A percentile compares a stretch with the other conserved stretches of the same genome.
Conservation (phyloP, 228 moss, liverwort and hornwort genomes). For the Sphagnum fallax region DNA sequence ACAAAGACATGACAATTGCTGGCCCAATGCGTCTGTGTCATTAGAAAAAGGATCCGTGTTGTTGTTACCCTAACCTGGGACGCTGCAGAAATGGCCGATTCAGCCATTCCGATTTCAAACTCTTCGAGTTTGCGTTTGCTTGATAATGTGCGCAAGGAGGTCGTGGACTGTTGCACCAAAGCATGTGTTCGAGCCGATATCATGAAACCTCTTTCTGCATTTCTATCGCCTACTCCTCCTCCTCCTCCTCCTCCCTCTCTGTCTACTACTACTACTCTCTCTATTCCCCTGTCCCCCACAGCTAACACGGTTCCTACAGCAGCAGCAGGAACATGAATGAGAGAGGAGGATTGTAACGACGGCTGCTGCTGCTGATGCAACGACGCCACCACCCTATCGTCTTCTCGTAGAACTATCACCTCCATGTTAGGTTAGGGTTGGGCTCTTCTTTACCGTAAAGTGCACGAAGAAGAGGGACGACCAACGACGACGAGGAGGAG, state of each 20-base stretch:
- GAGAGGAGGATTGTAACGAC: conserved; percentile 13
- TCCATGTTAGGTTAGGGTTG: conserved; percentile 27
- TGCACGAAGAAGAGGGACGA: too few species aligned
- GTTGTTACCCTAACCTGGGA: conserved; percentile 32
- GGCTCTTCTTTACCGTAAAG: too few species aligned
- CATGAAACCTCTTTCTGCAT: conserved; percentile 77
- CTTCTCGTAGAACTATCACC: conserved; percentile 59
- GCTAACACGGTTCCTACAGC: conserved; percentile 25
- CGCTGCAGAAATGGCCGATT: conserved; percentile 58
- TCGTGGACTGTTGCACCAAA: conserved; percentile 24
- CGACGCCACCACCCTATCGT: conserved; percentile 48
- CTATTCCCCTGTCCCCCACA: conserved; percentile 43
- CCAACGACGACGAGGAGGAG: too few species aligned
- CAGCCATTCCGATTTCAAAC: conserved; percentile 78
- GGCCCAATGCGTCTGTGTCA: too few species aligned
- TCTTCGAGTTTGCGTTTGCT: conserved; percentile 94
- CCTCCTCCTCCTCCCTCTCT: conserved; percentile 32
- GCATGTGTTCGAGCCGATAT: conserved; percentile 52
- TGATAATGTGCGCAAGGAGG: conserved; percentile 57
- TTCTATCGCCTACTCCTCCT: conserved; percentile 2
- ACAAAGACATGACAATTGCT: too few species aligned
- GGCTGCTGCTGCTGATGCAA: conserved; percentile 1
- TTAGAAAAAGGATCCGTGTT: background rate
- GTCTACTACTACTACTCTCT: conserved; percentile 26
- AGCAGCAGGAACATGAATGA: conserved; percentile 55